Conservation (phyloP, 2,329 filamentous ascomycete species). For the Colletotrichum paranaense region DNA sequence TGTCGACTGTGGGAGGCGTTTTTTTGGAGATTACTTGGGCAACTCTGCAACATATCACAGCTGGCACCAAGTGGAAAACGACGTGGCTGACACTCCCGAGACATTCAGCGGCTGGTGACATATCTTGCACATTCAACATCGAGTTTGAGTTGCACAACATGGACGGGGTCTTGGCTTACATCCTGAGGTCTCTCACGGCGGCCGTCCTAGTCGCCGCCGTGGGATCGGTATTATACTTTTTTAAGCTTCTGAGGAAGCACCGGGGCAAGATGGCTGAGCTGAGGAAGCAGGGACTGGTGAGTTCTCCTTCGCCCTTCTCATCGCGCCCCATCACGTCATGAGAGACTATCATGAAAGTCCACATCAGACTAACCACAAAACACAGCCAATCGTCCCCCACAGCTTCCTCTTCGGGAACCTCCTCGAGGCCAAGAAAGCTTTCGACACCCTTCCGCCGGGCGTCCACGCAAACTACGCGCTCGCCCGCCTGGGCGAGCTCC, state of each 20-base stretch:
- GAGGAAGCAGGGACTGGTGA: constrained; percentile 24
- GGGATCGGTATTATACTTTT: constrained; percentile 9
- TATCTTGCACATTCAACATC: not conserved
- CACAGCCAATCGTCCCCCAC: constrained; percentile 44
- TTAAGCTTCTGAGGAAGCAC: constrained; percentile 13
- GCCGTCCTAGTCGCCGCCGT: not conserved
- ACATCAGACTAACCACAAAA: not conserved
- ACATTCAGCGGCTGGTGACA: not conserved
- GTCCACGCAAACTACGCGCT: constrained; percentile 23
- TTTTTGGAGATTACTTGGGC: not conserved
- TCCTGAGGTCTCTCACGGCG: constrained; percentile 3
- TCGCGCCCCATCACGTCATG: not conserved
- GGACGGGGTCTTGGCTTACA: not conserved
- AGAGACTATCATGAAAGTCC: too few relatives aligned
- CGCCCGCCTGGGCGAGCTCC: constrained; percentile 25
- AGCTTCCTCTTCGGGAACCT: constrained; percentile 44
- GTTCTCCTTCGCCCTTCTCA: not conserved
- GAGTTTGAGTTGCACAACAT: not conserved
- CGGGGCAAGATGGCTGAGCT: constrained; percentile 27
- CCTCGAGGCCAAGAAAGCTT: constrained; percentile 42
- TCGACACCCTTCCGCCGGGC: constrained; percentile 28
- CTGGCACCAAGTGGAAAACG: not conserved
- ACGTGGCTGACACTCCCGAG: not conserved
- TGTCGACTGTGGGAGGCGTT: not conserved
- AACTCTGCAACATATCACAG: not conserved